phyloP scores from a whole-genome alignment of 805 yeast species.

The Yarrowia alimentaria region DNA sequence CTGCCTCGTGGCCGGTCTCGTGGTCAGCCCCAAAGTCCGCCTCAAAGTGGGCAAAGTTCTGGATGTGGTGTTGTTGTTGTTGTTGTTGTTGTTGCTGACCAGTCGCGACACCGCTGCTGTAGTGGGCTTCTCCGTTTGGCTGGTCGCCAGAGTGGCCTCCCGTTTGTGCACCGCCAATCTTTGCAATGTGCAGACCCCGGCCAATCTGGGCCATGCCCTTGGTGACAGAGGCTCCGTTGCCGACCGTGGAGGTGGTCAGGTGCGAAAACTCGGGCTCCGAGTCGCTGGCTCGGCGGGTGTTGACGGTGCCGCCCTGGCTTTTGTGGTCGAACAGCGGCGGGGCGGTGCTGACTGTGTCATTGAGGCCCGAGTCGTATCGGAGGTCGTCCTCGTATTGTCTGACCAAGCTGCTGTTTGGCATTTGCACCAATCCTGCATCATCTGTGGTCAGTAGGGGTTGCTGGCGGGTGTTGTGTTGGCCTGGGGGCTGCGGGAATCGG shows the following conservation, averaged over 20 bases:
- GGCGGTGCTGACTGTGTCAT: conserved; percentile 18
- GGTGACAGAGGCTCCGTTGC: neutral
- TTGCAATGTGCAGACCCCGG: neutral
- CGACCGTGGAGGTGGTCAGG: conserved; percentile 1
- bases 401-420: conserved; percentile 20
- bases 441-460: neutral
- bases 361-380: conserved; percentile 4
- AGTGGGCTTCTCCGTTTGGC: too few species aligned
- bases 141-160: too few species aligned
- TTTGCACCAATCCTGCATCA: conserved; percentile 14
- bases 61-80: too few species aligned
- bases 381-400: conserved; percentile 16
- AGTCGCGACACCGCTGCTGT: too few species aligned
- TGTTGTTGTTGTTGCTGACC: too few species aligned
- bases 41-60: too few species aligned
- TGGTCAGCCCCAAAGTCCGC: neutral
- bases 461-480: neutral
- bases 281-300: conserved; percentile 13
- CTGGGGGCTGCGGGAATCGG: too few species aligned
- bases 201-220: conserved; percentile 21
- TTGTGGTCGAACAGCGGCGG: conserved; percentile 22
- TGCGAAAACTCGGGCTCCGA: conserved; percentile 11
- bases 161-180: neutral
- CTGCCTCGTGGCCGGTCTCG: neutral
- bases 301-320: neutral